Conservation (phyloP, 495 filamentous ascomycete genomes). For the Talaromyces nanjingensis region DNA sequence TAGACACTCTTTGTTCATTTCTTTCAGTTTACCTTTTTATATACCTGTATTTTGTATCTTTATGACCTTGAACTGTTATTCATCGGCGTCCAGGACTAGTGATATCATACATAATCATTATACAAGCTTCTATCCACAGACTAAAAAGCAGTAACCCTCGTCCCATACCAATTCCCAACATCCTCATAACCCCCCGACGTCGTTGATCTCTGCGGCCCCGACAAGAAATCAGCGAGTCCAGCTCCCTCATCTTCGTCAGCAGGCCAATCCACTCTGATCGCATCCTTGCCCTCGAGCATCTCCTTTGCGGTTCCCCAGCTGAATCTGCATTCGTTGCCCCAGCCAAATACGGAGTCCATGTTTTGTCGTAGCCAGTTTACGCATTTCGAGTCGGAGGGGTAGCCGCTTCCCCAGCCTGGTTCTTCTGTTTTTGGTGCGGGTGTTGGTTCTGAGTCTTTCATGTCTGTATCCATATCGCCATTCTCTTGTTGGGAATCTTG, state of each 20-base stretch:
- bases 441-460: slow-evolving; percentile 11
- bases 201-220: slow-evolving; percentile 18
- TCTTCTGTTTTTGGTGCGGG: slow-evolving; percentile 14
- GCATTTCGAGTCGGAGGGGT: slow-evolving; percentile 82
- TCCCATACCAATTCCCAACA: slow-evolving; percentile 37
- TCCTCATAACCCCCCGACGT: slow-evolving; percentile 23
- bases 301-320: slow-evolving; percentile 95
- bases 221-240: slow-evolving; percentile 70
- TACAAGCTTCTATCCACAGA: slow-evolving; percentile 5
- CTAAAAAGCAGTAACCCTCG: slow-evolving; percentile 14
- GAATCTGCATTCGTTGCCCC: slow-evolving; percentile 87
- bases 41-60: neutral
- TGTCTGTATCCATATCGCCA: neutral
- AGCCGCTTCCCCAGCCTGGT: slow-evolving; percentile 76
- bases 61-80: neutral
- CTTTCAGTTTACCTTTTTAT: slow-evolving; percentile 6
- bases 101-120: slow-evolving; percentile 11
- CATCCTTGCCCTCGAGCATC: slow-evolving; percentile 65
- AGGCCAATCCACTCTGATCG: slow-evolving; percentile 78
- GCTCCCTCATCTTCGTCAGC: slow-evolving; percentile 59
- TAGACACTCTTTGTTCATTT: slow-evolving; percentile 20
- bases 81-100: slow-evolving; percentile 11
- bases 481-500: no score
- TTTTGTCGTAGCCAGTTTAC: slow-evolving; percentile 72
- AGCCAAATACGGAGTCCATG: slow-evolving; percentile 93